phyloP scores from a whole-genome alignment of 345 rosid species.

The Physaria fendleri region DNA sequence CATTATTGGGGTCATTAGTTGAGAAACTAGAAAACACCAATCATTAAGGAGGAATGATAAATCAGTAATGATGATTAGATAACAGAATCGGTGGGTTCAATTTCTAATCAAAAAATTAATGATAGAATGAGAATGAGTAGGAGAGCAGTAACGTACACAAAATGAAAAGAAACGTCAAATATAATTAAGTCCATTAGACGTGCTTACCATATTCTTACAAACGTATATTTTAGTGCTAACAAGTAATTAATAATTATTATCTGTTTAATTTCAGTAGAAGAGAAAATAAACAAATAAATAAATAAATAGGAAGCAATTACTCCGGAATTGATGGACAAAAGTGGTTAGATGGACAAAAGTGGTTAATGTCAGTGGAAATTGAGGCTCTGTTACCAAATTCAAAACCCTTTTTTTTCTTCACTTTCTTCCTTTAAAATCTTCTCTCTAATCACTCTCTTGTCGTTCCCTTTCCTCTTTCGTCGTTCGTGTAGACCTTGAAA shows the following conservation, averaged over 20 bases:
- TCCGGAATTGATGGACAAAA: slow-evolving; percentile 30
- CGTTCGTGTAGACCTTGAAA: not conserved
- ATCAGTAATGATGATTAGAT: not conserved
- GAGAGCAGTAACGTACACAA: slow-evolving; percentile 22
- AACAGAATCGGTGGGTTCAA: not conserved
- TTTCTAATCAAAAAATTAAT: not conserved
- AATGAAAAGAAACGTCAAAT: not conserved
- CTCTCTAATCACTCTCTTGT: slow-evolving; percentile 14
- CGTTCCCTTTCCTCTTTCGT: slow-evolving; percentile 2
- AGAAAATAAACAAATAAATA: not conserved
- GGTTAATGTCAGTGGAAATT: slow-evolving; percentile 20
- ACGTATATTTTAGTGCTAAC: not conserved
- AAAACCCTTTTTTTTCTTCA: slow-evolving; percentile 1
- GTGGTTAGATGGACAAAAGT: too few species aligned
- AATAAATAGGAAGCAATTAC: slow-evolving; percentile 3
- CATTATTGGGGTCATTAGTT: not conserved
- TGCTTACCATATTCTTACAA: slow-evolving; percentile 26
- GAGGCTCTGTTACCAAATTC: slow-evolving; percentile 20
- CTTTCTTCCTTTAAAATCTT: slow-evolving; percentile 13
- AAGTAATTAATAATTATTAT: not conserved
- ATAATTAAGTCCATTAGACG: slow-evolving; percentile 5
- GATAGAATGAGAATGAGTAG: slow-evolving; percentile 9
- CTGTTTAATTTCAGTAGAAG: not conserved
- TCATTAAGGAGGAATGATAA: not conserved
- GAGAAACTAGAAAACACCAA: not conserved